Base-by-base conservation (phyloP, 345 rosid species). In the Fremontodendron californicum region DNA sequence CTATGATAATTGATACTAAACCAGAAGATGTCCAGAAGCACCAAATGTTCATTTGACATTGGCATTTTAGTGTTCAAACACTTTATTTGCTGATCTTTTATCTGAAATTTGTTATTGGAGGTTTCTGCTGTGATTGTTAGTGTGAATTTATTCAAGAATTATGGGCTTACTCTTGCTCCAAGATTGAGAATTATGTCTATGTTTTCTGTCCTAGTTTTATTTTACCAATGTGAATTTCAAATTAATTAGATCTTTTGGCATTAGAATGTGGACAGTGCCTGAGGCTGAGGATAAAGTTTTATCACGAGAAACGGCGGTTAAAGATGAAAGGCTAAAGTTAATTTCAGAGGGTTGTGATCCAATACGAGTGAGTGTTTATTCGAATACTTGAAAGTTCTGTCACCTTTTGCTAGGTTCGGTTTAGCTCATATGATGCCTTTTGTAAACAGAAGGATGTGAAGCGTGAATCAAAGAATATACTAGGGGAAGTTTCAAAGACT, bases 251-350 rank as follows among this genome's bases (percentile, higher is more conserved):
- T 52, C 62, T 42, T 42, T 42, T 62, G 25, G 55, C 45, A 35
- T 75, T 67, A 96, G 99, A 86, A 91, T 92, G 93, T 91, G 94
- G 98, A 76, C 85, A 7, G 89, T 91, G 71, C 97, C 99, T n/a
- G 98, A 96, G 82, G 86, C 97, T 37, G 98, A 96, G 80, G 87
- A 80, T 69, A 87, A 80, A 81, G 80, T 73, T 78, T 71, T 87
- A 65, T 80, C 90, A 37, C 78, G 86, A 57, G 84, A 79, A 57
- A 78, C 80, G 6, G 51, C 46, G n/a, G 54, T 79, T 4, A 87
- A 84, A 78, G 90, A 88, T 68, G 92, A 89, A 76, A 84, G 86
- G 72, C 79, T 86, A 61, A 82, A 83, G 75, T 74, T 93, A 81
- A 85, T 88, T 70, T 81, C 97, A 2, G 97, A 88, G 76, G 96